Conservation (phyloP, 306 rosid species). For the Fragaria vesca region DNA sequence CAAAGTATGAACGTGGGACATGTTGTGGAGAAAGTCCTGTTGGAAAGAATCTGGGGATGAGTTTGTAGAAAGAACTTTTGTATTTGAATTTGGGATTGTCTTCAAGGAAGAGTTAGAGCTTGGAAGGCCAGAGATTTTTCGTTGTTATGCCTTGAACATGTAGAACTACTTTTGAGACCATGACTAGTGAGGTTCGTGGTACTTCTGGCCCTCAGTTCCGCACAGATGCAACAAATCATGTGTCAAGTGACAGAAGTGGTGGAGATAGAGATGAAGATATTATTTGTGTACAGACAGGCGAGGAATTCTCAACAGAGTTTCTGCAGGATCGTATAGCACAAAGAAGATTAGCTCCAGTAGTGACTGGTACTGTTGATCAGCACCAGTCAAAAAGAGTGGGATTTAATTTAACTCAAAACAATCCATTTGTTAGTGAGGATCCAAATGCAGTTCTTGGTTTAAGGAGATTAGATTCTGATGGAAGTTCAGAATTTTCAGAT, state of each 20-base stretch:
- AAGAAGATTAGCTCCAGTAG: slow-evolving; percentile 48
- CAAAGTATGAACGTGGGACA: slow-evolving; percentile 16
- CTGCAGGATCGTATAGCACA: slow-evolving; percentile 57
- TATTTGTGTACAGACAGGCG: slow-evolving; percentile 77
- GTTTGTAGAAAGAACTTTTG: neutral
- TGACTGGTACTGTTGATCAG: slow-evolving; percentile 39
- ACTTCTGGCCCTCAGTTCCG: slow-evolving; percentile 32
- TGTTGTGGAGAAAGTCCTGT: slow-evolving; percentile 6
- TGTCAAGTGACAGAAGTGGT: slow-evolving; percentile 25
- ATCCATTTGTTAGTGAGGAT: slow-evolving; percentile 45
- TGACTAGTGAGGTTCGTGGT: slow-evolving; percentile 60
- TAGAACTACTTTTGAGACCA: slow-evolving; percentile 34
- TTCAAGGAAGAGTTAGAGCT: slow-evolving; percentile 21
- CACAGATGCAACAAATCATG: slow-evolving; percentile 33
- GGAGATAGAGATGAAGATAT: slow-evolving; percentile 35
- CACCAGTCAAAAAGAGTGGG: slow-evolving; percentile 40
- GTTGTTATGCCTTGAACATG: slow-evolving; percentile 23
- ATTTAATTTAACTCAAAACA: slow-evolving; percentile 33
- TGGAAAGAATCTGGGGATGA: neutral
- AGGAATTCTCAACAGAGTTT: slow-evolving; percentile 83
- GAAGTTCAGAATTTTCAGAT: slow-evolving; percentile 48
- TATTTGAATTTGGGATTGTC: neutral
- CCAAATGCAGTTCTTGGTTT: slow-evolving; percentile 41
- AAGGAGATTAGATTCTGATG: slow-evolving; percentile 44
- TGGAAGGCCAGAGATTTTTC: slow-evolving; percentile 27